Conservation (phyloP, 148 eudicot genomes). For the Silene latifolia region DNA sequence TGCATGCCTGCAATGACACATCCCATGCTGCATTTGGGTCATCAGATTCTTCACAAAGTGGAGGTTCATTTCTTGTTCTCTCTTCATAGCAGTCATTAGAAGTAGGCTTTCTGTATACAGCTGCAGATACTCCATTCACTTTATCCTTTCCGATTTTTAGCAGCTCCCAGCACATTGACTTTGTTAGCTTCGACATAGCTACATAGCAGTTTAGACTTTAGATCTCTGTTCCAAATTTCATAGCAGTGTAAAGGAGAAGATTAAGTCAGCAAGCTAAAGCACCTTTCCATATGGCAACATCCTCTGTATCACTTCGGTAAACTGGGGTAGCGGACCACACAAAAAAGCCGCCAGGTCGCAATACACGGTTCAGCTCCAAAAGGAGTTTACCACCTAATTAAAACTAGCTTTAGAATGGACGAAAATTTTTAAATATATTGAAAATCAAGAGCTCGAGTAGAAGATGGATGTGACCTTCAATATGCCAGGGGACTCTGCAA, state of each 20-base stretch:
- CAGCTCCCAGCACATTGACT: slow-evolving; percentile 70
- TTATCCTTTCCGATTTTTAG: slow-evolving; percentile 38
- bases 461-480: slow-evolving; percentile 46
- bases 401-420: not conserved
- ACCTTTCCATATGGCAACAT: slow-evolving; percentile 70
- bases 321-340: slow-evolving; percentile 88
- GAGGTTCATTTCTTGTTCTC: slow-evolving; percentile 43
- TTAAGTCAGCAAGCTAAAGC: not conserved
- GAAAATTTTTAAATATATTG: not conserved
- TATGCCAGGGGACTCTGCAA: slow-evolving; percentile 79
- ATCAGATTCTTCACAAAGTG: slow-evolving; percentile 44
- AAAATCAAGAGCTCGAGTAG: not conserved
- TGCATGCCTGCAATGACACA: slow-evolving; percentile 56
- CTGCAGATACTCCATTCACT: slow-evolving; percentile 53
- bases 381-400: slow-evolving; percentile 70
- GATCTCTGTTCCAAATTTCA: not conserved
- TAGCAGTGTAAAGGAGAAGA: not conserved
- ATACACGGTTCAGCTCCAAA: slow-evolving; percentile 62
- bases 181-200: slow-evolving; percentile 58
- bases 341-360: slow-evolving; percentile 79
- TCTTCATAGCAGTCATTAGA: slow-evolving; percentile 67
- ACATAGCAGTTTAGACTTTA: slow-evolving; percentile 8
- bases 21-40: slow-evolving; percentile 64
- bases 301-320: slow-evolving; percentile 46
- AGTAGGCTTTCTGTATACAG: slow-evolving; percentile 60